phyloP scores from a whole-genome alignment of 148 eudicot species.

The Agrostemma githago region DNA sequence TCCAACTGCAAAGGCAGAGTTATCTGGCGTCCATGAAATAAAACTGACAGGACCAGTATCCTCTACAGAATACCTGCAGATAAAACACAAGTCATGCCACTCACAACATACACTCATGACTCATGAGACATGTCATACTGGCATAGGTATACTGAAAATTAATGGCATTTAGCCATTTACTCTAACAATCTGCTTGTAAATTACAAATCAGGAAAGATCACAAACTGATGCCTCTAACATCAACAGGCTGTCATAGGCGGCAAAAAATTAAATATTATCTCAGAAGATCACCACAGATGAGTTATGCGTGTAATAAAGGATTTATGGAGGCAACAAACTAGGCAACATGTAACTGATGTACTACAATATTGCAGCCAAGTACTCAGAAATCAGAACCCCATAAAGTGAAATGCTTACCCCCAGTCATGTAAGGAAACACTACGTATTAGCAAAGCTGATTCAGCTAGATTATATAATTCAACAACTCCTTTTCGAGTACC shows the following conservation, averaged over 20 bases:
- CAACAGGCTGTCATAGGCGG: not conserved
- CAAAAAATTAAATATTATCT: not conserved
- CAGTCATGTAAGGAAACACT: slow-evolving; percentile 69
- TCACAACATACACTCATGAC: not conserved
- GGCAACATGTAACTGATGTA: not conserved
- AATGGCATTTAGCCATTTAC: not conserved
- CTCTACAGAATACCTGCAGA: slow-evolving; percentile 71
- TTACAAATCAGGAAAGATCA: not conserved
- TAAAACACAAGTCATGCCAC: slow-evolving; percentile 17
- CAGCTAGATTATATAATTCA: slow-evolving; percentile 76
- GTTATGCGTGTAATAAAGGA: not conserved
- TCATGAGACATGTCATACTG: too few species aligned
- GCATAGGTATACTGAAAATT: not conserved
- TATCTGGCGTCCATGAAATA: slow-evolving; percentile 97
- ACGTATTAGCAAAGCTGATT: slow-evolving; percentile 63
- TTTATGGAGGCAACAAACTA: not conserved
- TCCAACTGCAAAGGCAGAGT: slow-evolving; percentile 96
- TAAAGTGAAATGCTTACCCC: slow-evolving; percentile 57
- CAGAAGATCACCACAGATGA: slow-evolving; percentile 9
- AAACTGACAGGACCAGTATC: slow-evolving; percentile 93
- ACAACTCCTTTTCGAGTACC: slow-evolving; percentile 82
- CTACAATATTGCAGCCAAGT: not conserved
- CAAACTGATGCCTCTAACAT: not conserved
- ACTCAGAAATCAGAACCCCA: not conserved
- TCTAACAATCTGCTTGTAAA: not conserved